Percentiles rank a stretch among this genome's conserved stretches.
Conservation (phyloP, 208 protist species). For the Leishmania turanica region DNA sequence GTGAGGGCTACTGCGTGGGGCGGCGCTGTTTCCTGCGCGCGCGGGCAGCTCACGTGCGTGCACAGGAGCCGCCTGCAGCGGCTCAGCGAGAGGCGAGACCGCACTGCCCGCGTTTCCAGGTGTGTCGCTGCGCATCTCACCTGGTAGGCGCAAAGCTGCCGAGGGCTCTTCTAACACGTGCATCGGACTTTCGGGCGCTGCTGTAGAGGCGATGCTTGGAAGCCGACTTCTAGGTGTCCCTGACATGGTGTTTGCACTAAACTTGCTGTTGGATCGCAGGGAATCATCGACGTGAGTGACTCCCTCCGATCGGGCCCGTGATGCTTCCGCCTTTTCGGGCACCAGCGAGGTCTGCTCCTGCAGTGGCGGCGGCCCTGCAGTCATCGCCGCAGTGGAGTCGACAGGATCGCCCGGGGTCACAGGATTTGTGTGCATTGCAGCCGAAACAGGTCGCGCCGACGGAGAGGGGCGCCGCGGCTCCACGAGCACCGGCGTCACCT, state of each 20-base stretch:
- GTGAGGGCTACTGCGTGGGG: background rate
- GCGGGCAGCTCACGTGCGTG: conserved; percentile 3
- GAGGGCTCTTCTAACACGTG: background rate
- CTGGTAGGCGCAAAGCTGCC: conserved; percentile 1
- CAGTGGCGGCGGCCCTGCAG: background rate
- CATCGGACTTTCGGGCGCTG: conserved; percentile 18
- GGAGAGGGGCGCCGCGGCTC: conserved; percentile 29
- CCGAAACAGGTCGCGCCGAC: background rate
- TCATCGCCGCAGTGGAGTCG: background rate
- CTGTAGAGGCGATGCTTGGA: conserved; percentile 18
- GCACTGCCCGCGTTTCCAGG: background rate
- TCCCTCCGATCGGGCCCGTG: too few species aligned
- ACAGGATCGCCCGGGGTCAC: background rate
- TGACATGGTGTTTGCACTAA: background rate
- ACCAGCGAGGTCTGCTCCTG: conserved; percentile 7
- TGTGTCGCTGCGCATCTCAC: conserved; percentile 9
- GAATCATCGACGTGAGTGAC: background rate
- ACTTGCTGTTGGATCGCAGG: conserved; percentile 4
- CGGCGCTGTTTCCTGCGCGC: conserved; percentile 2
- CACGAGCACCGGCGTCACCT: conserved; percentile 10
- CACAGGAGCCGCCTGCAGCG: conserved; percentile 3
- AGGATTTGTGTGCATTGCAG: background rate
- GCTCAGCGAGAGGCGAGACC: conserved; percentile 23
- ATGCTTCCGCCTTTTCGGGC: background rate
- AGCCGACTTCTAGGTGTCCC: conserved; percentile 4